Base-by-base conservation (phyloP, 139 green algal genomes). In the Tetradesmus obliquus region DNA sequence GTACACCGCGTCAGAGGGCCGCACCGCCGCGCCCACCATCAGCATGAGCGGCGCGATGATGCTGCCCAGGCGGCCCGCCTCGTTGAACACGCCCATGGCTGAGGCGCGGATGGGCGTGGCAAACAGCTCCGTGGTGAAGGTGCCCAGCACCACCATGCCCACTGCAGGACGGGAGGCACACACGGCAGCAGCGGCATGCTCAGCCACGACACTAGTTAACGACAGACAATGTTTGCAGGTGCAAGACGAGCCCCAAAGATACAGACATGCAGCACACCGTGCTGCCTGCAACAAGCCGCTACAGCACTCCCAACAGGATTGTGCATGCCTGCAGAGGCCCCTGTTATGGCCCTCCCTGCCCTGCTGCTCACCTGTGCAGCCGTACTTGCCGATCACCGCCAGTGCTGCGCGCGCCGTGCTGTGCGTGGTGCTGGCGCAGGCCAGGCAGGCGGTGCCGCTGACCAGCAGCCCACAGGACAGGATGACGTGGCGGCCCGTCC, bases 111-210 rank as follows among this genome's bases (percentile, higher is more conserved):
- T 92, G 12, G 92, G 89, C 22, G 93, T 95, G 9, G 93, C 91
- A 81, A 95, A 95, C 72, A 95, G 82, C 86, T 95, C 93, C 69
- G 55, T 71, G 10, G 91, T 95, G 88, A 92, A 93, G 45, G 93
- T 95, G 80, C 88, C 92, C 0, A 92, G 91, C 5, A 95, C 71
- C 8, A 88, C 92, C 87, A 95, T 93, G n/a, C 91, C 93, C 2
- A 88, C 83, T 88, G 83, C 55, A 57, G 24, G 4, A 66, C 10
- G 1, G 10, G 13, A 72, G 60, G 60, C 10, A 45, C 32, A 45
- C 10, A 72, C 72, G 45, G 69, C 72, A 80, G 22, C 22, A 45
- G 1, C 20, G 13, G 20, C 72, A 80, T 7, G 72, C 60, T 10
- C 10, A 72, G 13, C 60, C 60, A 10, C 10, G 10, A 72, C 60